Base-by-base conservation (phyloP, 139 green algal species). In the Pseudopediastrum boryanum region DNA sequence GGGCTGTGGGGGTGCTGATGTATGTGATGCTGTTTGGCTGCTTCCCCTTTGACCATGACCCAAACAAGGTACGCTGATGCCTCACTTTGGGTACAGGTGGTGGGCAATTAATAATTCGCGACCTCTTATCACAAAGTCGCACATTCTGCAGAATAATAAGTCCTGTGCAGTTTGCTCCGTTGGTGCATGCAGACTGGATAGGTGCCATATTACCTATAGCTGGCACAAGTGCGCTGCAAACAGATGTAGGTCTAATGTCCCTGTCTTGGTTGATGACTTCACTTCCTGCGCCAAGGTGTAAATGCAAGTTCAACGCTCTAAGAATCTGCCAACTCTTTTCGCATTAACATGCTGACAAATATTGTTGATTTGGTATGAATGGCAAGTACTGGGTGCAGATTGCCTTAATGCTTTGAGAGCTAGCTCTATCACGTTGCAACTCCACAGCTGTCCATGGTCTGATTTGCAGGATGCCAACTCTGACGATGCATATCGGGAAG, bases 41-140 rank as follows among this genome's bases (percentile, higher is more conserved):
- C 27, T 96, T 95, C 81, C 89, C 89, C n/a, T 96, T 92, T 77
- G 92, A 96, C 75, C 88, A 93, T 73, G 90, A 78, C 0, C 83
- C 92, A 69, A 83, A 93, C 62, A 85, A 86, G 1, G 89, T 91
- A 82, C 38, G 79, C 68, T 29, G 84, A 89, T 50, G 91, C 90
- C 21, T 85, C 90, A 62, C 68, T 93, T 64, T 85, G 94, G 80
- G 85, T 92, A n/a, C 16, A 39, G 58, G 21, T 39, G 58, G 58
- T 23, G 58, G 16, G 58, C 16, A 13, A 23, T 27, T 31, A 19
- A 27, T 13, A 67, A 36, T 10, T n/a, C 29, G 25, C 48, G 48
- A 19, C 48, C 16, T 19, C 16, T 19, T 27, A 58, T 16, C 16
- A n/a, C 10, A n/a, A 31, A 10, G 58, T 19, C 10, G 19, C 16